A percentile compares a stretch with the other conserved stretches of the same genome.
phyloP scores from a whole-genome alignment of 768 basidiomycete genomes.

The Kwoniella mangroviensis region DNA sequence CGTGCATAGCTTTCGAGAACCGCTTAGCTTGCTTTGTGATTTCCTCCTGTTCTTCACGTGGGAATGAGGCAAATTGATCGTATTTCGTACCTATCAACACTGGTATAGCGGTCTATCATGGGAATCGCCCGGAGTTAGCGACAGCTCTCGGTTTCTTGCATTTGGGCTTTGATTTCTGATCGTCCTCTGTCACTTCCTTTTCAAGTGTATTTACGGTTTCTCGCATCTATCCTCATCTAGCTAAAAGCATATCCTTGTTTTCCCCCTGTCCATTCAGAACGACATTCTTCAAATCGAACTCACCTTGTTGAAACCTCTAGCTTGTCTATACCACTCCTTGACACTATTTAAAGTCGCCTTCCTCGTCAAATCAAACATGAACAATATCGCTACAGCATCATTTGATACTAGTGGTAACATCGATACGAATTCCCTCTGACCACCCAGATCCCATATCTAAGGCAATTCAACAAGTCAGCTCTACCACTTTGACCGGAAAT shows the following conservation, averaged over 20 bases:
- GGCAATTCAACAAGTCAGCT: background rate
- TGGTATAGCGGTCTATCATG: constrained; percentile 86
- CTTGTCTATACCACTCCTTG: constrained; percentile 99
- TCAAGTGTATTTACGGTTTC: no score
- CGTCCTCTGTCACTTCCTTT: no score
- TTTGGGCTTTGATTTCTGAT: no score
- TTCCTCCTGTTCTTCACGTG: constrained; percentile 97
- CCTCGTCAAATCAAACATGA: constrained; percentile 99
- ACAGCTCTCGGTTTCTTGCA: no score
- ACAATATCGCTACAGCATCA: constrained; percentile 98
- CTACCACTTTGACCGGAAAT: no score
- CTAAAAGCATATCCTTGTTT: background rate
- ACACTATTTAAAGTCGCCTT: constrained; percentile 98
- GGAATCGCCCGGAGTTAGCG: no score
- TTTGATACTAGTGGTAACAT: constrained; percentile 98
- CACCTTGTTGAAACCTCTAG: constrained; percentile 98
- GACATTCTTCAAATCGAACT: constrained; percentile 36
- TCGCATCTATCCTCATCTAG: background rate
- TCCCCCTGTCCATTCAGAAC: background rate
- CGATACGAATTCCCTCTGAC: constrained; percentile 96
- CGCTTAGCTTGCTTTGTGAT: constrained; percentile 99
- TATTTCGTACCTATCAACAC: constrained; percentile 99
- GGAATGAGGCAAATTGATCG: constrained; percentile 93
- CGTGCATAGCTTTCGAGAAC: constrained; percentile 99
- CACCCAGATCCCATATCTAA: constrained; percentile 93